Evolutionary conservation across 257 asterid genomes (phyloP).

Genomic region (Anisodus tanguticus): DNA sequence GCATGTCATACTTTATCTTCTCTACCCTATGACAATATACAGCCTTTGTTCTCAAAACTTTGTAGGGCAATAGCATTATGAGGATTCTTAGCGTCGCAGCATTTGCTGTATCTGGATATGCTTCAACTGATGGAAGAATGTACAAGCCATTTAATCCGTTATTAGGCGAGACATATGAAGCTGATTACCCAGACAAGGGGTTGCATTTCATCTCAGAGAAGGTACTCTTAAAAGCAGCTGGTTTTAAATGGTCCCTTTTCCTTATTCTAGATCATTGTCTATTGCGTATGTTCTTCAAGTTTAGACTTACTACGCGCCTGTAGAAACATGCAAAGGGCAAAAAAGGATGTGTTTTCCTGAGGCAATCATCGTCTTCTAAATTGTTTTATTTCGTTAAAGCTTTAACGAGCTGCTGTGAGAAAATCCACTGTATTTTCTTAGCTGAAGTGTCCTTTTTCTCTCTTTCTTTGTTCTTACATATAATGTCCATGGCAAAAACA

Average conservation of each 20-base stretch:
- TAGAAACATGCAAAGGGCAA: neutral
- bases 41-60: neutral
- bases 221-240: conserved; percentile 16
- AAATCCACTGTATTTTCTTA: neutral
- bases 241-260: conserved; percentile 3
- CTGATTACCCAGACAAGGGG: conserved; percentile 35
- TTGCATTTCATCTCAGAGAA: conserved; percentile 33
- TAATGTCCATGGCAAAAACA: neutral
- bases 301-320: neutral
- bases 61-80: conserved; percentile 33
- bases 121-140: conserved; percentile 35
- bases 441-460: neutral
- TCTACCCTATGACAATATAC: neutral
- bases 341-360: neutral
- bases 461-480: neutral
- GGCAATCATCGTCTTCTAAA: neutral
- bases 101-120: conserved; percentile 36
- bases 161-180: conserved; percentile 36
- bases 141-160: conserved; percentile 37
- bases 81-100: conserved; percentile 36
- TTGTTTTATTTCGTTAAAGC: neutral
- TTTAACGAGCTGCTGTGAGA: neutral
- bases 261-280: neutral
- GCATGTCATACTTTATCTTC: conserved; percentile 12
- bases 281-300: neutral